phyloP scores from a whole-genome alignment of 805 yeast species.

The Starmera quercuum region DNA sequence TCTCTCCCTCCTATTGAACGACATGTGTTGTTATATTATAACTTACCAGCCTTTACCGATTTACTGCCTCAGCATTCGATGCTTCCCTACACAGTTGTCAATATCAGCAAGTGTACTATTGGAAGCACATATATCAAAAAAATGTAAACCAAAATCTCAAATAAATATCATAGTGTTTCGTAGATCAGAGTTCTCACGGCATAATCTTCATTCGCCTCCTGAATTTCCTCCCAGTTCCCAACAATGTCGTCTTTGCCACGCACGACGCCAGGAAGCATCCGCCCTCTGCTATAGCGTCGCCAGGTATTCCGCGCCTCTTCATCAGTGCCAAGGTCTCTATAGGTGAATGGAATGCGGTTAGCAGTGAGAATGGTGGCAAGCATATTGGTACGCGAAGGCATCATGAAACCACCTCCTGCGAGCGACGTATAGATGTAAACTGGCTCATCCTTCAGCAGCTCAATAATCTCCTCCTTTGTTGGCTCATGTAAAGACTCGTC shows the following conservation, averaged over 20 bases:
- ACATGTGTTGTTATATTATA: no score
- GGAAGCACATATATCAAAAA: constrained; percentile 1
- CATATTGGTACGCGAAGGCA: constrained; percentile 70
- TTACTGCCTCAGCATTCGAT: no score
- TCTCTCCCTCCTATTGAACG: no score
- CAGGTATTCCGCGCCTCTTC: constrained; percentile 79
- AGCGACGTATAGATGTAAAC: constrained; percentile 77
- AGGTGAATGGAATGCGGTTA: constrained; percentile 56
- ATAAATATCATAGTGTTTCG: constrained; percentile 41
- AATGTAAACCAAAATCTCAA: not conserved
- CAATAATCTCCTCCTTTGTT: constrained; percentile 21
- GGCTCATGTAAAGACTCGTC: constrained; percentile 13
- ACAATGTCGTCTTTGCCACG: constrained; percentile 75
- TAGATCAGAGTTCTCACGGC: constrained; percentile 55
- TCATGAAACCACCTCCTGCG: constrained; percentile 78
- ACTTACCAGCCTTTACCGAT: no score
- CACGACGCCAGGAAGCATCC: constrained; percentile 76
- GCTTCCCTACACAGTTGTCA: no score
- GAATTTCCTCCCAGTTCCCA: constrained; percentile 81
- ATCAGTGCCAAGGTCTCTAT: constrained; percentile 81
- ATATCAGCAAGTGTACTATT: no score
- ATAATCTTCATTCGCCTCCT: constrained; percentile 79
- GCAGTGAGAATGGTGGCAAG: constrained; percentile 69
- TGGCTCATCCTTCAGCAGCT: constrained; percentile 36
- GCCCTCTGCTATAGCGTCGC: constrained; percentile 68